These are phyloP conservation scores for Diaporthe citri DNA, from an alignment of 2,329 filamentous ascomycete species.

Conservation along the genomic window DNA sequence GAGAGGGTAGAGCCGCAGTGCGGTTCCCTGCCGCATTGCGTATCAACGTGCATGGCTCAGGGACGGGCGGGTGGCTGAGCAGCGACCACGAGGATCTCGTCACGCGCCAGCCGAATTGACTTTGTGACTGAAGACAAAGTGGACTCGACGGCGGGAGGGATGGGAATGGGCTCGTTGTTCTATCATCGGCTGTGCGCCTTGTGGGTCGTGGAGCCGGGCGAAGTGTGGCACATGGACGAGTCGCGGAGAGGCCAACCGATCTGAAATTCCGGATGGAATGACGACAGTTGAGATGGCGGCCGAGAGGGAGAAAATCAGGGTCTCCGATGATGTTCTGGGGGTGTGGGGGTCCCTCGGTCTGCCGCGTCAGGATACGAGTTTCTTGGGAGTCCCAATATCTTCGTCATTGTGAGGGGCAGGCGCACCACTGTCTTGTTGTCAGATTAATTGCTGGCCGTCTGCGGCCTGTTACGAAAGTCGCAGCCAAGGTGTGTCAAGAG, in stretches of 20 bases:
- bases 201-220: not conserved
- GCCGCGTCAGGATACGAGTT: conserved; percentile 4
- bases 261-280: conserved; percentile 18
- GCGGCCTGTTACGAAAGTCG: conserved; percentile 7
- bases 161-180: not conserved
- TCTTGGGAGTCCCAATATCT: not conserved
- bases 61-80: conserved; percentile 22
- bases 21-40: conserved; percentile 11
- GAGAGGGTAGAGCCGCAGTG: conserved; percentile 23
- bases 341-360: not conserved
- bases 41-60: conserved; percentile 2
- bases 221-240: not conserved
- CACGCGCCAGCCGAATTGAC: conserved; percentile 20
- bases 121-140: conserved; percentile 1
- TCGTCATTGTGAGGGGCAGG: conserved; percentile 13
- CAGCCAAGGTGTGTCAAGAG: conserved; percentile 14
- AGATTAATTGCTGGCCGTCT: not conserved
- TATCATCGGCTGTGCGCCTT: not conserved
- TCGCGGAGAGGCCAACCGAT: conserved; percentile 30
- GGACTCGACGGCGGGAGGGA: not conserved
- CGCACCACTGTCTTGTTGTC: not conserved
- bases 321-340: conserved; percentile 2
- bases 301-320: conserved; percentile 22
- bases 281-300: conserved; percentile 2
- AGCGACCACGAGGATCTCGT: conserved; percentile 17